phyloP scores from a whole-genome alignment of 2,329 filamentous ascomycete species.

The Lachnellula cervina region DNA sequence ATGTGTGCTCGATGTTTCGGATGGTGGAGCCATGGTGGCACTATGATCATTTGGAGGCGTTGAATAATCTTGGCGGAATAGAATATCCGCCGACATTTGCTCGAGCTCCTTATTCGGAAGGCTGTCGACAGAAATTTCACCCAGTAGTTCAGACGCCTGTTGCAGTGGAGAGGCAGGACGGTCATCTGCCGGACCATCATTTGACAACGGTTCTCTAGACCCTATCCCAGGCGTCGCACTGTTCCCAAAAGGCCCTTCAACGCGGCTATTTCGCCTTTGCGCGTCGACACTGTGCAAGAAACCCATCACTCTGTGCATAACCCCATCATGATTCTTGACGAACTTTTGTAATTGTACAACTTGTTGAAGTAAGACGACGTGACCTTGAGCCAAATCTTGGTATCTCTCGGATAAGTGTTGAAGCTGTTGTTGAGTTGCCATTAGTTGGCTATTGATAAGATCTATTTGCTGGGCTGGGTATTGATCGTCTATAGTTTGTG shows the following conservation, averaged over 20 bases:
- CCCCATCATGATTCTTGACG: conserved; percentile 63
- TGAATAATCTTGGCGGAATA: conserved; percentile 28
- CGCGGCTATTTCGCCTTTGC: conserved; percentile 57
- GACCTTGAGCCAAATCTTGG: conserved; percentile 65
- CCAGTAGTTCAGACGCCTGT: conserved; percentile 61
- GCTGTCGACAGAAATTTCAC: conserved; percentile 60
- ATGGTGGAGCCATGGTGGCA: conserved; percentile 34
- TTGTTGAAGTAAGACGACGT: conserved; percentile 58
- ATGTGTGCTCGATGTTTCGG: conserved; percentile 41
- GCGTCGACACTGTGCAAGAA: conserved; percentile 62
- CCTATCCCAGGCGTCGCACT: conserved; percentile 33
- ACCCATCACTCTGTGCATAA: conserved; percentile 67
- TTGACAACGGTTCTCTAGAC: conserved; percentile 27
- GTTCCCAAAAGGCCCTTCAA: conserved; percentile 37
- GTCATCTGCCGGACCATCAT: conserved; percentile 42
- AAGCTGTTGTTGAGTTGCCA: conserved; percentile 88
- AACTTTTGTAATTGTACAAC: conserved; percentile 57
- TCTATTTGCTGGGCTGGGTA: conserved; percentile 84
- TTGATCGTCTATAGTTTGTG: conserved; percentile 60
- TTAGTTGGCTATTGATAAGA: conserved; percentile 79
- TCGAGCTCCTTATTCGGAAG: conserved; percentile 62
- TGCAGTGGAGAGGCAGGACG: conserved; percentile 63
- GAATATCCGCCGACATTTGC: conserved; percentile 47
- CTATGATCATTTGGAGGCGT: conserved; percentile 29
- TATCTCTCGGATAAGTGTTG: conserved; percentile 82